Conservation (phyloP, 768 basidiomycete genomes). For the Daedalea quercina region DNA sequence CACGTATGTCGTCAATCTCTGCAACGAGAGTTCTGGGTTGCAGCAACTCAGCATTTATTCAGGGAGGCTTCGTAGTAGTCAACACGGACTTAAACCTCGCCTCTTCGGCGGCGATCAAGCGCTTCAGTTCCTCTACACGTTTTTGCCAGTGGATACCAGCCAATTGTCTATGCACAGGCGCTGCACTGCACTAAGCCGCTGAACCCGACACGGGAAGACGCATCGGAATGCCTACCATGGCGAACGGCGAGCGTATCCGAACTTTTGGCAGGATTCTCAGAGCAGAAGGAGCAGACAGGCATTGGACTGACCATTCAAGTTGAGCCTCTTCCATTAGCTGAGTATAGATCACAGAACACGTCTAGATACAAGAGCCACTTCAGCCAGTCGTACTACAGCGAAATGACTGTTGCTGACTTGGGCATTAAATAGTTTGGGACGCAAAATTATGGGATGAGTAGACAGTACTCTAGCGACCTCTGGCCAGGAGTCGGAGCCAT, state of each 20-base stretch:
- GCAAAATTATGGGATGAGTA: constrained; percentile 62
- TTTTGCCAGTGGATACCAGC: constrained; percentile 70
- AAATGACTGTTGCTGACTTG: constrained; percentile 36
- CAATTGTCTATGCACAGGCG: constrained; percentile 55
- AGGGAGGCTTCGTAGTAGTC: neutral
- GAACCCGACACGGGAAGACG: neutral
- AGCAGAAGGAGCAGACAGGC: constrained; percentile 6
- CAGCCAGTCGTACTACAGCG: neutral
- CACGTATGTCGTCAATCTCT: constrained; percentile 74
- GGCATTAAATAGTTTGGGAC: constrained; percentile 60
- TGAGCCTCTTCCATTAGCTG: constrained; percentile 63
- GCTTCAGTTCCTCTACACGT: constrained; percentile 65
- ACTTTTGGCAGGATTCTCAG: constrained; percentile 19
- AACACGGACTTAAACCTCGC: constrained; percentile 61
- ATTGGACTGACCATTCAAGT: constrained; percentile 48
- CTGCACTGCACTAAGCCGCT: constrained; percentile 29
- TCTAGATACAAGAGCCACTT: constrained; percentile 32
- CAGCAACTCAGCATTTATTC: neutral
- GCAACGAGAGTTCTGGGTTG: constrained; percentile 47
- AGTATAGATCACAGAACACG: constrained; percentile 61
- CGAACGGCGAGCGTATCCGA: constrained; percentile 45
- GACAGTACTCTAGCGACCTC: constrained; percentile 58
- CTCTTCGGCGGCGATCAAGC: constrained; percentile 70
- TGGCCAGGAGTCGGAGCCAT: constrained; percentile 66
- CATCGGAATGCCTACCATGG: constrained; percentile 37